Evolutionary conservation across 1,284 basidiomycete species (phyloP).

Genomic region (Cutaneotrichosporon curvatum): DNA sequence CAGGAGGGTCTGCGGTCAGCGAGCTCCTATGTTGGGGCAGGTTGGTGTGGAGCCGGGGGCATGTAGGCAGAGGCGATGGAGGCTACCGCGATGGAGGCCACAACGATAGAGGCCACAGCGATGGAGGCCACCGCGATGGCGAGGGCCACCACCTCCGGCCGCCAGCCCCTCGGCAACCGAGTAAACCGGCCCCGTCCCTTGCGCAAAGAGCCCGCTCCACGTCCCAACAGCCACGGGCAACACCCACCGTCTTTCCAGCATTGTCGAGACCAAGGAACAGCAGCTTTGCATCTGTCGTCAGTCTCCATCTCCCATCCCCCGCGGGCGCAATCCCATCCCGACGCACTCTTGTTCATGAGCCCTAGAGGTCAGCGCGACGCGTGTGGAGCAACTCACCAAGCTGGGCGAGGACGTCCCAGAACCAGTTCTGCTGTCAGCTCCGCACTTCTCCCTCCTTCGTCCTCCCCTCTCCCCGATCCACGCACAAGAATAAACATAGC

Average conservation of each 20-base stretch:
- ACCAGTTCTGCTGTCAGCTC: conserved; percentile 59
- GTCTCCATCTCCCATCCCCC: neutral
- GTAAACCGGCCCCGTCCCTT: no score
- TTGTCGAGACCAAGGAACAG: conserved; percentile 98
- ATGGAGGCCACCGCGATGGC: neutral
- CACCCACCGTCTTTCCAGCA: conserved; percentile 92
- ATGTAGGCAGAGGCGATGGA: no score
- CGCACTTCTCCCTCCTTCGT: no score
- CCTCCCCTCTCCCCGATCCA: neutral
- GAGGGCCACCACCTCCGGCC: no score
- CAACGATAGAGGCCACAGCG: neutral
- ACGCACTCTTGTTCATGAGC: conserved; percentile 83
- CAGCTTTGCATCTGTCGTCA: conserved; percentile 69
- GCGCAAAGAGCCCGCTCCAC: no score
- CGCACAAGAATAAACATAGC: conserved; percentile 66
- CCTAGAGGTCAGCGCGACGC: conserved; percentile 57
- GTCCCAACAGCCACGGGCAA: no score
- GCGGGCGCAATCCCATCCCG: neutral
- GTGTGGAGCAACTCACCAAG: conserved; percentile 66
- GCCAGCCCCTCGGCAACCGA: no score
- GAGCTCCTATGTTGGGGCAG: no score
- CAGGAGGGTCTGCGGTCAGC: conserved; percentile 67
- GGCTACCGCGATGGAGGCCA: no score
- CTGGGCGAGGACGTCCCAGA: conserved; percentile 85
- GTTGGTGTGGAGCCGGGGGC: no score